Base-by-base conservation (phyloP, 164 flowering plant genomes). In the Nymphaea thermarum region DNA sequence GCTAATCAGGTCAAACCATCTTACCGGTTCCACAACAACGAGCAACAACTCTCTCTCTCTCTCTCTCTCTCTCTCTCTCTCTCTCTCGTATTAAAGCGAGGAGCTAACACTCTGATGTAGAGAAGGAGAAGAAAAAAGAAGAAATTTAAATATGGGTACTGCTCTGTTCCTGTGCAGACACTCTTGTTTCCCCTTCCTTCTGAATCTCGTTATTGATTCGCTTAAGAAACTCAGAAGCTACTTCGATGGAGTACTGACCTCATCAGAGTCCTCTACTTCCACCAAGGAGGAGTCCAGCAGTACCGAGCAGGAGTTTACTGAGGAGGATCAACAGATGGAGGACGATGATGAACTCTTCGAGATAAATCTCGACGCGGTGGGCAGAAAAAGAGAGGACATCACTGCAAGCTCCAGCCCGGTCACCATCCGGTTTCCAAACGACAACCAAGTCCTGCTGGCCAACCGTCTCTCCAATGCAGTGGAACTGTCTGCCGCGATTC, bases 321-420 rank as follows among this genome's bases (percentile, higher is more conserved):
- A 47, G 11, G 12, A 47, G 55, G 2, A 47, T 7, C 55, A 3
- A 8, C 15, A 61, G 4, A n/a, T 6, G 64, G 64, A 61, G 16
- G 64, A 61, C 36, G 64, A 61, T 6, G 64, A 61, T 6, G 64
- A 61, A 36, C 42, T 61, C 64, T 61, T 61, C 16, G 64, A 61
- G n/a, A 61, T 61, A 61, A 36, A n/a, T 36, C 42, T 61, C 6
- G 42, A 61, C 42, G 64, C 42, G 7, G 25, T 61, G 8, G 36
- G 15, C 16, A 61, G 36, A 36, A 5, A n/a, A 36, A 36, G 4
- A n/a, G 25, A 36, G 2, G 64, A 61, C 36, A 8, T 6, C n/a
- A 8, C 25, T 61, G 5, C 25, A 6, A n/a, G 6, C 64, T 61
- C 36, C 6, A 61, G 64, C 6, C 42, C 36, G 8, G 15, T 36